Evolutionary conservation across 1,139 yeast genomes (phyloP), one percentile per base, ranked within the genome.

Genomic region (Pneumocystis murina): DNA sequence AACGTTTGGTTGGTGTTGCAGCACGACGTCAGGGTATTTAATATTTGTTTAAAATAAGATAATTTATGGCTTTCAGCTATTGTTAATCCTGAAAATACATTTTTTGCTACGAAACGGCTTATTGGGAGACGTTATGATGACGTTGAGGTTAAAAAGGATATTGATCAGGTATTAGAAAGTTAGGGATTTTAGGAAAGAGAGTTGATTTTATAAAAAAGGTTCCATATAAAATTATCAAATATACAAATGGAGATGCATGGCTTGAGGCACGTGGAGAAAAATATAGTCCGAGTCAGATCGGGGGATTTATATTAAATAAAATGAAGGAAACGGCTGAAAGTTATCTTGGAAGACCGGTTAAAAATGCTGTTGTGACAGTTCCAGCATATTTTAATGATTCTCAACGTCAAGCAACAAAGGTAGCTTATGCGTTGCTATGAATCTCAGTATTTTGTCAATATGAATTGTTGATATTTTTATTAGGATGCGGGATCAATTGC

Each of bases 91-190:
- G 96, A 89, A 77, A 92, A 92, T 82, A 92, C 98, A 67, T 80
- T 92, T 71, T 92, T 89, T 70, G 98, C 97, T 77, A 92, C 98
- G 76, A 92, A 92, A 84, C 89, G 98, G 82, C 82, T 92, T 77
- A 92, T 92, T 76, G 99, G 99, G 78, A 87, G 98, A 78, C 86
- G 97, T 77, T 92, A 84, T 76, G 96, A 91, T 78, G 99, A 92
- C 77, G 77, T 80, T 67, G 98, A 92, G 80, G 97, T 92, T 68
- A 97, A 92, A 81, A 87, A 91, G 80, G 98, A 94, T 77, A 83
- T 92, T 76, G 54, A 43, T 20, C 54, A 43, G 54, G 54, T 43
- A 43, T 20, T 17, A n/a, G 20, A n/a, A 43, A 20, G 16, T n/a
- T n/a, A n/a, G 54, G 10, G 3, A 17, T 6, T 20, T 16, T 3